phyloP scores from a whole-genome alignment of 208 protist genomes.

The Vickermania ingenoplastis region DNA sequence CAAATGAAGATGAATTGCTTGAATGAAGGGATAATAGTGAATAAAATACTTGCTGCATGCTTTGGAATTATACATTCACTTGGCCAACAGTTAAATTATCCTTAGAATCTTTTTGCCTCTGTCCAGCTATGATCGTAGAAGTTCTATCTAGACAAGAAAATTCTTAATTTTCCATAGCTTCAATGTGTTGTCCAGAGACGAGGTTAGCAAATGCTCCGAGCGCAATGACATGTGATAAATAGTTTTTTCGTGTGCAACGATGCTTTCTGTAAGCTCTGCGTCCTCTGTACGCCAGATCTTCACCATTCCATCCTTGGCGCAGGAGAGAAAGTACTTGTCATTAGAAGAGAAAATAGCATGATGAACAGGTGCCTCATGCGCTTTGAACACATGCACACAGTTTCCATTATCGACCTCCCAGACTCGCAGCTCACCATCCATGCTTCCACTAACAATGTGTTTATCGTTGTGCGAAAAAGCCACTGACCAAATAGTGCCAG shows the following conservation, averaged over 20 bases:
- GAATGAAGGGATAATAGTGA: too few species aligned
- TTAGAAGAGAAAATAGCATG: slow-evolving; percentile 71
- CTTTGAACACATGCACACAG: slow-evolving; percentile 49
- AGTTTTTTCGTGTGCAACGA: slow-evolving; percentile 69
- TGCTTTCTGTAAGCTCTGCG: slow-evolving; percentile 58
- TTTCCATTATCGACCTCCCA: slow-evolving; percentile 44
- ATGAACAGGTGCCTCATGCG: slow-evolving; percentile 71
- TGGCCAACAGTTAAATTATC: too few species aligned
- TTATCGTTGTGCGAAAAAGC: slow-evolving; percentile 55
- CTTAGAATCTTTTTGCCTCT: too few species aligned
- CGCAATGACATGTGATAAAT: slow-evolving; percentile 79
- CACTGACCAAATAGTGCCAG: slow-evolving; percentile 75
- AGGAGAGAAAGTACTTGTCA: slow-evolving; percentile 81
- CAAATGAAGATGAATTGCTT: too few species aligned
- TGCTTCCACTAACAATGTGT: slow-evolving; percentile 67
- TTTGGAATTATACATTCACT: too few species aligned
- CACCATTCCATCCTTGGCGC: slow-evolving; percentile 69
- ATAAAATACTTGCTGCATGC: too few species aligned
- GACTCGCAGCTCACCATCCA: slow-evolving; percentile 80
- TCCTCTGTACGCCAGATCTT: slow-evolving; percentile 69
- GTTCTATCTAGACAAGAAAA: not conserved
- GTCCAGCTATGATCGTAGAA: too few species aligned
- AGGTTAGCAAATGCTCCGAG: slow-evolving; percentile 61
- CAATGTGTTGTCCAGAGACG: slow-evolving; percentile 70
- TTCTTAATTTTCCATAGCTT: slow-evolving; percentile 68